Evolutionary conservation across 306 rosid genomes (phyloP).

Genomic region (Senna tora): DNA sequence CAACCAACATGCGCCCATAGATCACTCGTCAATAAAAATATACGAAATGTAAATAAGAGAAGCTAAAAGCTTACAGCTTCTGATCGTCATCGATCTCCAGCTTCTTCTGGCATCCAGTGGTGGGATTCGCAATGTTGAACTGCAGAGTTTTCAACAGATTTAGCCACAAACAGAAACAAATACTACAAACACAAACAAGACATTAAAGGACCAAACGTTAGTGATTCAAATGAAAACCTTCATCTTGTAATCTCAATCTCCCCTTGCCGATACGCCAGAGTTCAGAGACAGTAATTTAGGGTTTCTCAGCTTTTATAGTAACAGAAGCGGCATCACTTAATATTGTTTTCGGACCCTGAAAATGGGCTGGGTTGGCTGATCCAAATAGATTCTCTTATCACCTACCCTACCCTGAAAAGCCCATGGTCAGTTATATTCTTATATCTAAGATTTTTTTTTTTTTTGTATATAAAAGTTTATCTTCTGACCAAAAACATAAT

Average conservation of each 20-base stretch:
- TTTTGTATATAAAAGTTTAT: too few relatives aligned
- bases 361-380: background rate
- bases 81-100: constrained; percentile 34
- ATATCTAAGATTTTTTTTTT: too few relatives aligned
- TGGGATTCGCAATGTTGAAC: constrained; percentile 33
- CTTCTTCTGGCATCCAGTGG: constrained; percentile 34
- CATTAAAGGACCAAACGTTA: background rate
- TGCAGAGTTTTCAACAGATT: constrained; percentile 4
- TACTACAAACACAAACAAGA: background rate
- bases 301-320: background rate
- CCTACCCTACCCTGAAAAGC: too few relatives aligned
- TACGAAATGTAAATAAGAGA: background rate
- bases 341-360: background rate
- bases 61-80: background rate
- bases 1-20: background rate
- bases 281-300: background rate
- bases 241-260: background rate
- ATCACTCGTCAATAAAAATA: background rate
- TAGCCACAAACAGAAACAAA: background rate
- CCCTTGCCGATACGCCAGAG: background rate
- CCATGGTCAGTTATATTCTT: too few relatives aligned
- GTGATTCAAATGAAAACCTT: background rate
- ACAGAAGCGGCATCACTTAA: background rate
- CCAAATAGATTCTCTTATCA: too few relatives aligned
- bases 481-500: too few relatives aligned